Conservation (phyloP, 768 basidiomycete species). For the Macrocybe gigantea region DNA sequence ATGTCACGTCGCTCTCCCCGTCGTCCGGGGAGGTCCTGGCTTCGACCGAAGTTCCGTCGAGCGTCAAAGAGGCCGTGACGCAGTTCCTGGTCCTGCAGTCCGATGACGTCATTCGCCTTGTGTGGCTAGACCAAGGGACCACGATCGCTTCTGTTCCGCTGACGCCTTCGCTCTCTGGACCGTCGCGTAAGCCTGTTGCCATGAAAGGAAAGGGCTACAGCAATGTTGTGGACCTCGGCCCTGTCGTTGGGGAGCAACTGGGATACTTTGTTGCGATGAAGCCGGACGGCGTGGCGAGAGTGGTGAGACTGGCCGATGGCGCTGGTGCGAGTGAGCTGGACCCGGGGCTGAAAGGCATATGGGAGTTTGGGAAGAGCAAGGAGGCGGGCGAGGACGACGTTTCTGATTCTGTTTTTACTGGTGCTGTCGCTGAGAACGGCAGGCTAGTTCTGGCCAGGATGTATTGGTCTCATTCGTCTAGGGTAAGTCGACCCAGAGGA, state of each 20-base stretch:
- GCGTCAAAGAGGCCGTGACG: slow-evolving; percentile 17
- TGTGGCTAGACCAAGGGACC: slow-evolving; percentile 48
- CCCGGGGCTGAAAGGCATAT: too few species aligned
- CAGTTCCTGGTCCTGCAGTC: neutral
- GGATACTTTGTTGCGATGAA: slow-evolving; percentile 60
- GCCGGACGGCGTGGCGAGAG: slow-evolving; percentile 47
- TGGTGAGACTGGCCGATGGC: slow-evolving; percentile 23
- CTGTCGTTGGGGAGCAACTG: slow-evolving; percentile 24
- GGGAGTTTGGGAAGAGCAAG: neutral
- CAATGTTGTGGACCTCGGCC: slow-evolving; percentile 55
- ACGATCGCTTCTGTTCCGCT: slow-evolving; percentile 45
- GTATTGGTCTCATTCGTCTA: slow-evolving; percentile 55
- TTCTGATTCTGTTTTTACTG: slow-evolving; percentile 10
- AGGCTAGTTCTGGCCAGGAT: slow-evolving; percentile 9
- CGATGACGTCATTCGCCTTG: slow-evolving; percentile 27
- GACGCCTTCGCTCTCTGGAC: slow-evolving; percentile 40
- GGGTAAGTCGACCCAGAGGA: slow-evolving; percentile 33
- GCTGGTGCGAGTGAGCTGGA: neutral
- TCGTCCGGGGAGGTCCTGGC: slow-evolving; percentile 45
- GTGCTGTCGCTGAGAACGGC: slow-evolving; percentile 4
- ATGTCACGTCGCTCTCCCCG: slow-evolving; percentile 56
- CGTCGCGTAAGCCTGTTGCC: slow-evolving; percentile 26
- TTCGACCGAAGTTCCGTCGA: slow-evolving; percentile 49
- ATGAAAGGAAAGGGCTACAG: slow-evolving; percentile 42
- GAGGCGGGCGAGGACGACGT: slow-evolving; percentile 2